Evolutionary conservation across 305 asterid species (phyloP), one percentile per base, ranked within the genome.

Genomic region (Fraxinus platypoda): DNA sequence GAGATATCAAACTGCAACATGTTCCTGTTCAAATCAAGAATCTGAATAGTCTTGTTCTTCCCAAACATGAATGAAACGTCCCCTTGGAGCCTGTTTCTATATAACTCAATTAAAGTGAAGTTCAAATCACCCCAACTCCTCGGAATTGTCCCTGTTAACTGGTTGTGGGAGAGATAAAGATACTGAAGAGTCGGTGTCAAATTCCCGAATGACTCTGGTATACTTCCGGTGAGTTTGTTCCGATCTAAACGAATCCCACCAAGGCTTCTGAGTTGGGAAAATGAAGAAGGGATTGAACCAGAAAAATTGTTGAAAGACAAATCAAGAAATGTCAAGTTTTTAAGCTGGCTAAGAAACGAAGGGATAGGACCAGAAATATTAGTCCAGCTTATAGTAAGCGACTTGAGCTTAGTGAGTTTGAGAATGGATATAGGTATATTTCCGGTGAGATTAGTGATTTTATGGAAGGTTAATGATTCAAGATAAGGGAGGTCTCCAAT

Each of bases 361-460:
- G 75, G 75, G 11, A 70, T 28, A 2, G 23, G 75, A 34, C 75
- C 75, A 28, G 75, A 70, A 13, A 70, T 70, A 30, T 70, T 70
- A 30, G 75, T 70, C 75, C 21, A 70, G 21, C 75, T 70, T 34
- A 70, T 13, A 15, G 75, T 70, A 28, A 70, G 75, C 37, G 21
- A 12, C 17, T 30, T 26, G 23, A 70, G 75, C 75, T 30, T 13
- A 6, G 21, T 12, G 75, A 70, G 75, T 30, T 30, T 70, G 75
- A 70, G 23, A 70, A 70, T 30, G 11, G 75, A 70, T 28, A 34
- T 3, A 30, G 75, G 75, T 3, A 70, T 70, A 23, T 28, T 70
- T 70, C 75, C 75, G 38, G 75, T 70, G 23, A 70, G 75, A 30
- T 70, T 70, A 70, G 75, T 70, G 41, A 70, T 70, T 26, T 70